A percentile compares a stretch with the other conserved stretches of the same genome.
Evolutionary conservation across 441 rosid species (phyloP).

Genomic region (Dalechampia spathulata): DNA sequence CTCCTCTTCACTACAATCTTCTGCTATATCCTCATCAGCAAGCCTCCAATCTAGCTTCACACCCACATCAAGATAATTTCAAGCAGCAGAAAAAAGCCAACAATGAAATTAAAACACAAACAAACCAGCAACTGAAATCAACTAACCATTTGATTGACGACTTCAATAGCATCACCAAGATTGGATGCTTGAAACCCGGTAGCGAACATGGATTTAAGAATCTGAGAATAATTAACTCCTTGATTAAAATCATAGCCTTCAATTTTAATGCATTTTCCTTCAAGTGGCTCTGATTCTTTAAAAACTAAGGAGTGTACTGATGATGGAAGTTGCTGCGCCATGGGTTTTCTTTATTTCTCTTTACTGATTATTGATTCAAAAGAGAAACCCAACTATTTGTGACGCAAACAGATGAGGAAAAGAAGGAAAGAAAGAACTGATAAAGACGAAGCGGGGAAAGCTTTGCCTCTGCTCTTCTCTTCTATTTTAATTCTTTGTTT

Average conservation of each 20-base stretch:
- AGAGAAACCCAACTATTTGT: no score
- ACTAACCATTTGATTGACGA: constrained; percentile 74
- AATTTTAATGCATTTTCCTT: constrained; percentile 53
- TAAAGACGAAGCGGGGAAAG: no score
- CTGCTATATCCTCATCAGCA: constrained; percentile 46
- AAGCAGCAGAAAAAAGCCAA: neutral
- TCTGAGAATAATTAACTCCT: constrained; percentile 58
- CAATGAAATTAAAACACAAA: neutral
- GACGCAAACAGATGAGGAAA: no score
- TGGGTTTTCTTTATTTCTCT: no score
- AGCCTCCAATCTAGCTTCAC: constrained; percentile 93
- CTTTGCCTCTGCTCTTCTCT: no score
- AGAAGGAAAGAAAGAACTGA: no score
- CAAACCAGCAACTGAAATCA: constrained; percentile 5
- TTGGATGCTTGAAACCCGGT: constrained; percentile 94
- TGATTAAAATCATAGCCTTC: constrained; percentile 86
- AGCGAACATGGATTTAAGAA: constrained; percentile 62
- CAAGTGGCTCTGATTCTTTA: constrained; percentile 69
- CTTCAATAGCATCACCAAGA: constrained; percentile 68
- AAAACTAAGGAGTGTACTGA: constrained; percentile 72
- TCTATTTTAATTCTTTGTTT: no score
- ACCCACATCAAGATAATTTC: neutral
- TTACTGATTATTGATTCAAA: no score
- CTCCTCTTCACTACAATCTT: constrained; percentile 67
- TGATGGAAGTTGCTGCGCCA: constrained; percentile 33